Conservation (phyloP, 257 asterid species). For the Thymus quinquecostatus region DNA sequence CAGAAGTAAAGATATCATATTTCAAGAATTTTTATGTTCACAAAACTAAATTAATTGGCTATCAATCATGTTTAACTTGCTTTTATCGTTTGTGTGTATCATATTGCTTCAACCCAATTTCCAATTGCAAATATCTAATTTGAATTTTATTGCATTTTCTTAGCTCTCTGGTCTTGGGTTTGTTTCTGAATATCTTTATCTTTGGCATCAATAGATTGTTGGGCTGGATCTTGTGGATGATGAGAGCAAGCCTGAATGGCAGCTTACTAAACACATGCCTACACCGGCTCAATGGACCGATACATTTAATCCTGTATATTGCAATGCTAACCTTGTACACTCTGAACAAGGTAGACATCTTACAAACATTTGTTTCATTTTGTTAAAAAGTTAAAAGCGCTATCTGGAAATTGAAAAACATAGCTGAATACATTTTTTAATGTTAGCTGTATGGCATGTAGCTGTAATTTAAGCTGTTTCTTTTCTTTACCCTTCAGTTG, state of each 20-base stretch:
- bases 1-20: neutral
- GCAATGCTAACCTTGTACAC: slow-evolving; percentile 98
- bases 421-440: neutral
- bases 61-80: neutral
- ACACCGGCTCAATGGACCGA: slow-evolving; percentile 96
- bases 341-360: slow-evolving; percentile 71
- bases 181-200: slow-evolving; percentile 20
- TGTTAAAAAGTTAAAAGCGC: slow-evolving; percentile 1
- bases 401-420: slow-evolving; percentile 11
- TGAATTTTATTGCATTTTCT: neutral
- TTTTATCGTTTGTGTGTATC: neutral
- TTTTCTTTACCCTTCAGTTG: slow-evolving; percentile 4
- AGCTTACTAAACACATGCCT: slow-evolving; percentile 99
- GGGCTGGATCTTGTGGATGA: slow-evolving; percentile 99
- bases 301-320: slow-evolving; percentile 90
- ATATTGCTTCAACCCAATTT: neutral
- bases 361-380: slow-evolving; percentile 12
- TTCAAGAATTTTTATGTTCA: neutral
- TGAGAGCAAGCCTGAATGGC: slow-evolving; percentile 97
- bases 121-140: neutral
- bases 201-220: slow-evolving; percentile 66
- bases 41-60: slow-evolving; percentile 10
- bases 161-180: slow-evolving; percentile 25
- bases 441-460: neutral
- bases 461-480: slow-evolving; percentile 5